phyloP scores from a whole-genome alignment of 306 rosid species.

The Quercus variabilis region DNA sequence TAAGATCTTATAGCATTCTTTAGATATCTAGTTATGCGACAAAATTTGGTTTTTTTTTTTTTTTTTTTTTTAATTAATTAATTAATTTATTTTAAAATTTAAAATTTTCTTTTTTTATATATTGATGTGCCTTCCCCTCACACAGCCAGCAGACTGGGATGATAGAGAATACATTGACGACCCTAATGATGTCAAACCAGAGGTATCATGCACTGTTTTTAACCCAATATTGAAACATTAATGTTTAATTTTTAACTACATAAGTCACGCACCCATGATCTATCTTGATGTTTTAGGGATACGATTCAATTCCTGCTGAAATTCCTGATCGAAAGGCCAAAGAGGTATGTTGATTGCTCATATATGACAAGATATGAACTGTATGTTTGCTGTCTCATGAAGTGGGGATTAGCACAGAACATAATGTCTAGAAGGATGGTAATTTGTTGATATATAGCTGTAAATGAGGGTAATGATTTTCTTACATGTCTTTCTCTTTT shows the following conservation, averaged over 20 bases:
- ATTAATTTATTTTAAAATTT: not conserved
- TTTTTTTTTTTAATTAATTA: too few species aligned
- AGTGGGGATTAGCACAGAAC: not conserved
- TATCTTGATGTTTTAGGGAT: conserved; percentile 56
- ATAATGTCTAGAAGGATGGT: not conserved
- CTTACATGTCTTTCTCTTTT: not conserved
- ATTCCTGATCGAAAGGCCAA: conserved; percentile 86
- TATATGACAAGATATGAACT: not conserved
- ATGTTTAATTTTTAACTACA: not conserved
- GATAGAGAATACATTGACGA: conserved; percentile 88
- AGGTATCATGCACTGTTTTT: conserved; percentile 38
- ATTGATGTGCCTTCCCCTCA: conserved; percentile 7
- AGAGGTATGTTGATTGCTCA: conserved; percentile 43
- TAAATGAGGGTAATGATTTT: conserved; percentile 1
- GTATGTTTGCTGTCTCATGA: conserved; percentile 3
- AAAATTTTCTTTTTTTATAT: not conserved
- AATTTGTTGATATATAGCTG: not conserved
- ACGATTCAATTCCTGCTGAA: conserved; percentile 74
- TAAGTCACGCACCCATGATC: not conserved
- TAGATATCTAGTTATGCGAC: not conserved
- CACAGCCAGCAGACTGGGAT: conserved; percentile 95
- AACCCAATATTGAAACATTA: conserved; percentile 1
- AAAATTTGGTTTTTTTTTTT: not conserved
- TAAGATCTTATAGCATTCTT: conserved; percentile 7
- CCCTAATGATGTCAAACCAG: conserved; percentile 68